Conservation (phyloP, 1,284 basidiomycete species). For the Rhodotorula sp. region DNA sequence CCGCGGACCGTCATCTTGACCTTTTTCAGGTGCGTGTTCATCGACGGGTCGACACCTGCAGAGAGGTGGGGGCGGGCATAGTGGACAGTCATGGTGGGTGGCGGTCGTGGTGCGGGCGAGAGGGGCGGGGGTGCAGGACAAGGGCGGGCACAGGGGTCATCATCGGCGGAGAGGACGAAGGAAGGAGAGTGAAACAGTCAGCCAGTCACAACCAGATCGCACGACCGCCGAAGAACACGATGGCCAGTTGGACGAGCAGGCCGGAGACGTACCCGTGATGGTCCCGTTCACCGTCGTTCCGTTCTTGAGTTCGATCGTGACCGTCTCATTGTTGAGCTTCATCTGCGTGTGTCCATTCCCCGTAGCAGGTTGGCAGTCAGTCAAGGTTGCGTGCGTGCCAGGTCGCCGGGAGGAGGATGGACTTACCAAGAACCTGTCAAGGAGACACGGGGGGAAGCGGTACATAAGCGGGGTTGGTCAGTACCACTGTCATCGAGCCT, state of each 20-base stretch:
- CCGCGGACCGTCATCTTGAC: conserved; percentile 92
- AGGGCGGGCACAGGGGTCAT: too few species aligned
- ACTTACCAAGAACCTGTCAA: conserved; percentile 36
- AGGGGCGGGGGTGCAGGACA: background rate
- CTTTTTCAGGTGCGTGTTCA: conserved; percentile 52
- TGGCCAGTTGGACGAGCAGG: background rate
- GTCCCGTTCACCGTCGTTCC: conserved; percentile 94
- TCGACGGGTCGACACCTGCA: conserved; percentile 47
- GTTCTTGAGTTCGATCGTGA: conserved; percentile 97
- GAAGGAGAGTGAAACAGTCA: background rate
- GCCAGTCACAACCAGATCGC: background rate
- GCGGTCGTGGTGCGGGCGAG: background rate
- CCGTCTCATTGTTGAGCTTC: conserved; percentile 99
- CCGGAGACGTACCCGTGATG: conserved; percentile 73
- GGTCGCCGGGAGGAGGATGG: background rate
- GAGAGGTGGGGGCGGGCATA: background rate
- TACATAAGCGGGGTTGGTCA: background rate
- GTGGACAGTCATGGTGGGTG: too few species aligned
- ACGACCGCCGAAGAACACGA: background rate
- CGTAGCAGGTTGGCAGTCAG: conserved; percentile 55
- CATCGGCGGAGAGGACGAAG: too few species aligned
- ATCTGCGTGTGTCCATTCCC: conserved; percentile 59
- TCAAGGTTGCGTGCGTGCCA: background rate
- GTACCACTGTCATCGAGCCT: background rate
- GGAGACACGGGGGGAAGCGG: background rate